Evolutionary conservation across 345 rosid genomes (phyloP).

Genomic region (Gossypium mustelinum): DNA sequence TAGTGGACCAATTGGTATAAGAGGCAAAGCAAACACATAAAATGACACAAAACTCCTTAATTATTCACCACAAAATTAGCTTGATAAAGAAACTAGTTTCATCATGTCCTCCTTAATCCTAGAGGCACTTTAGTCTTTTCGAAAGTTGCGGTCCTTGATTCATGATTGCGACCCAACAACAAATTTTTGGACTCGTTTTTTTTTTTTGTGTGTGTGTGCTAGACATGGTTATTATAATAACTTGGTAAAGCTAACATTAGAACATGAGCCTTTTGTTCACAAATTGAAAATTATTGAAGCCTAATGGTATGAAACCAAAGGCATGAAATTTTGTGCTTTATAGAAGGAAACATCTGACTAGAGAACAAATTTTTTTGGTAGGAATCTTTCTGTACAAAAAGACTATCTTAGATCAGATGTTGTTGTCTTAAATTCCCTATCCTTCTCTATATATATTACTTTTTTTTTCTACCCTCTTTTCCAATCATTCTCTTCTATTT

Average conservation of each 20-base stretch:
- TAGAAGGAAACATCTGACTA: slow-evolving; percentile 29
- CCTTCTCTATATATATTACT: slow-evolving; percentile 11
- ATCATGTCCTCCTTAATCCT: background rate
- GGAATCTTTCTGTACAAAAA: slow-evolving; percentile 20
- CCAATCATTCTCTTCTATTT: slow-evolving; percentile 24
- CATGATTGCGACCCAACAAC: slow-evolving; percentile 19
- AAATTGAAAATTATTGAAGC: slow-evolving; percentile 4
- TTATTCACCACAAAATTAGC: background rate
- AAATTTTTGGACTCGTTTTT: slow-evolving; percentile 7
- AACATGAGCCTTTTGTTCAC: slow-evolving; percentile 5
- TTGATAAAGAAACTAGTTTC: background rate
- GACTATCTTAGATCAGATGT: background rate
- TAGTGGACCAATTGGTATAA: slow-evolving; percentile 16
- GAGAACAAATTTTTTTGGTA: slow-evolving; percentile 25
- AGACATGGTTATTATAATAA: background rate
- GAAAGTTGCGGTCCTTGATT: slow-evolving; percentile 11
- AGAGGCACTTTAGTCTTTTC: slow-evolving; percentile 8
- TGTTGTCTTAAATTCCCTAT: slow-evolving; percentile 15
- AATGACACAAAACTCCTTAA: slow-evolving; percentile 10
- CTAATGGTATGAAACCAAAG: slow-evolving; percentile 7
- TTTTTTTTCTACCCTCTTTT: slow-evolving; percentile 12
- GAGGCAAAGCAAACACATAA: background rate
- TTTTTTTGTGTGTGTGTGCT: background rate
- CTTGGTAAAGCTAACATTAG: slow-evolving; percentile 8
- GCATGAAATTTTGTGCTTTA: slow-evolving; percentile 24